Evolutionary conservation across 2,329 filamentous ascomycete genomes (phyloP).

Genomic region (Didymella keratinophila): DNA sequence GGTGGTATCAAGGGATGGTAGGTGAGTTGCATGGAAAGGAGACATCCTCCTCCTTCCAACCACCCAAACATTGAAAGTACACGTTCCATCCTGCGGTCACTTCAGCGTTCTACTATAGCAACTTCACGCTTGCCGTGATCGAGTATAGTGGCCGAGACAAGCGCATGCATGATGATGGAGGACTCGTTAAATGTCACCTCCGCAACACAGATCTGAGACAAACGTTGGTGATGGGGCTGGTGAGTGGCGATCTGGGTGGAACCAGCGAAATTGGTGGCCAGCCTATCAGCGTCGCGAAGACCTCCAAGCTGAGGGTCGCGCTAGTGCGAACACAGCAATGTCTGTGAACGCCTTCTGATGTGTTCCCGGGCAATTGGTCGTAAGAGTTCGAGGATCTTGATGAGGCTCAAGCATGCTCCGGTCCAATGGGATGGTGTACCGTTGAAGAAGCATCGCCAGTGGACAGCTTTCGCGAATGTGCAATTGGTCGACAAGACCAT

Average conservation of each 20-base stretch:
- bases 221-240: slow-evolving; percentile 5
- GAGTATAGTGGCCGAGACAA: slow-evolving; percentile 8
- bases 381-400: neutral
- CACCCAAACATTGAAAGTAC: slow-evolving; percentile 8
- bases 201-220: slow-evolving; percentile 10
- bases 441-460: neutral
- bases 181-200: slow-evolving; percentile 10
- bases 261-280: slow-evolving; percentile 16
- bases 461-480: neutral
- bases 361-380: slow-evolving; percentile 11
- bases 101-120: neutral
- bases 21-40: neutral
- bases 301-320: neutral
- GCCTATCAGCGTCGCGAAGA: slow-evolving; percentile 5
- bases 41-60: neutral
- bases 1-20: slow-evolving; percentile 11
- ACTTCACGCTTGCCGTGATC: slow-evolving; percentile 1
- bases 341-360: slow-evolving; percentile 10
- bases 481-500: slow-evolving; percentile 4
- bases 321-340: slow-evolving; percentile 5
- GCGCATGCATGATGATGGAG: neutral
- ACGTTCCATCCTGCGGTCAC: slow-evolving; percentile 19
- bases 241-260: slow-evolving; percentile 10
- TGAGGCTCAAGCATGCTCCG: slow-evolving; percentile 16
- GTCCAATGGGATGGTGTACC: slow-evolving; percentile 7